phyloP scores from a whole-genome alignment of 1,284 basidiomycete species.

The Takashimella tepidaria region DNA sequence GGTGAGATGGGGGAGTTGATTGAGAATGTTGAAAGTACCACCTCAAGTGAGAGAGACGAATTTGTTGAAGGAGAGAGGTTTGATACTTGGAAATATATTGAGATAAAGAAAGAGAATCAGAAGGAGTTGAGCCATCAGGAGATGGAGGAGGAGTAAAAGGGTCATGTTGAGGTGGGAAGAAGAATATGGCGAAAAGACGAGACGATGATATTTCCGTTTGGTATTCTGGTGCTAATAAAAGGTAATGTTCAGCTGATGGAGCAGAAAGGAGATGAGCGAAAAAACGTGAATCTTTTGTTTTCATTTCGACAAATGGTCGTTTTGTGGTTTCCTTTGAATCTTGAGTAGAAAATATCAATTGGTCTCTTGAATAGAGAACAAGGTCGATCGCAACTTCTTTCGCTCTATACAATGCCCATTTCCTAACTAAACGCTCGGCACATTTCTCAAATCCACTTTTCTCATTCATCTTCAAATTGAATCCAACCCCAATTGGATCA shows the following conservation, averaged over 20 bases:
- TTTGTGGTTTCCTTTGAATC: background rate
- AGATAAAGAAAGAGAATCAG: no score
- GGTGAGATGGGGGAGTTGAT: constrained; percentile 14
- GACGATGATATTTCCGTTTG: constrained; percentile 42
- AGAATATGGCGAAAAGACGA: constrained; percentile 48
- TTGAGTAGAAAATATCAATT: constrained; percentile 43
- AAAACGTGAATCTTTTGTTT: constrained; percentile 55
- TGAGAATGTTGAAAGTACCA: constrained; percentile 19
- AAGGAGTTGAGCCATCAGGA: no score
- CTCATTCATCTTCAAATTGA: constrained; percentile 36
- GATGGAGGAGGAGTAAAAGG: background rate
- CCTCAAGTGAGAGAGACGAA: constrained; percentile 13
- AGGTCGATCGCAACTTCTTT: constrained; percentile 46
- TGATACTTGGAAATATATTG: constrained; percentile 15
- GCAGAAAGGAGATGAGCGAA: constrained; percentile 55
- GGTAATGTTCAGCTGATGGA: constrained; percentile 51
- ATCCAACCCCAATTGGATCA: constrained; percentile 12
- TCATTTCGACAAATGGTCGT: constrained; percentile 45
- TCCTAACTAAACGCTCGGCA: constrained; percentile 29
- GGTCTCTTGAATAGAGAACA: constrained; percentile 27
- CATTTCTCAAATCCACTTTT: constrained; percentile 11
- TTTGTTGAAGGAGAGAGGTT: constrained; percentile 7
- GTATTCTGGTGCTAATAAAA: constrained; percentile 44
- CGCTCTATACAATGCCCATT: constrained; percentile 46
- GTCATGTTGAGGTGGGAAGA: constrained; percentile 30